phyloP scores from a whole-genome alignment of 1,284 basidiomycete genomes.

The Moniliophthora roreri region DNA sequence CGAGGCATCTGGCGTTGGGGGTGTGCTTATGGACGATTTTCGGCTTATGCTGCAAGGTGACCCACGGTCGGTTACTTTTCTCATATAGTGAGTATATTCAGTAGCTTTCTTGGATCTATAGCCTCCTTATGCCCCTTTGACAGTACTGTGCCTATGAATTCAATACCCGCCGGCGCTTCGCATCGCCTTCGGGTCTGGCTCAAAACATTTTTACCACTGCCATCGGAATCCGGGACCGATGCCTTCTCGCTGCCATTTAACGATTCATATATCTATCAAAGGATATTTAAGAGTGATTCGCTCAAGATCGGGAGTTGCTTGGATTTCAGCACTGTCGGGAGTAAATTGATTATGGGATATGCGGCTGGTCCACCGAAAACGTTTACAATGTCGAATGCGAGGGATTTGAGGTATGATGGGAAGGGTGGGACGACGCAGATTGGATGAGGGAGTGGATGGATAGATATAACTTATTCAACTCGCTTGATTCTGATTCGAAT shows the following conservation, averaged over 20 bases:
- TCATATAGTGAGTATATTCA: constrained; percentile 49
- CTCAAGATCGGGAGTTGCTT: constrained; percentile 57
- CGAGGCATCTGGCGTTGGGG: constrained; percentile 56
- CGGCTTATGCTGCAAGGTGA: constrained; percentile 49
- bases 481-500: too few species aligned
- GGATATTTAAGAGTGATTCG: constrained; percentile 58
- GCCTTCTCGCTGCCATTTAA: constrained; percentile 35
- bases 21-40: constrained; percentile 49
- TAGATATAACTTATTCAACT: background rate
- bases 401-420: constrained; percentile 9
- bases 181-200: constrained; percentile 63
- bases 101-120: background rate
- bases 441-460: constrained; percentile 4
- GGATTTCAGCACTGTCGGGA: constrained; percentile 46
- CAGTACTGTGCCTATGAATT: constrained; percentile 53
- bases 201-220: constrained; percentile 33
- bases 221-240: constrained; percentile 24
- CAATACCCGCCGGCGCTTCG: constrained; percentile 50
- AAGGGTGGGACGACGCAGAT: constrained; percentile 6
- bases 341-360: constrained; percentile 47
- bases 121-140: too few species aligned
- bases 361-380: constrained; percentile 13
- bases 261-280: constrained; percentile 54
- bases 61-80: constrained; percentile 47
- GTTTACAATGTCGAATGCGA: constrained; percentile 6